Base-by-base conservation (phyloP, 129 eudicot genomes). In the Mikania micrantha region DNA sequence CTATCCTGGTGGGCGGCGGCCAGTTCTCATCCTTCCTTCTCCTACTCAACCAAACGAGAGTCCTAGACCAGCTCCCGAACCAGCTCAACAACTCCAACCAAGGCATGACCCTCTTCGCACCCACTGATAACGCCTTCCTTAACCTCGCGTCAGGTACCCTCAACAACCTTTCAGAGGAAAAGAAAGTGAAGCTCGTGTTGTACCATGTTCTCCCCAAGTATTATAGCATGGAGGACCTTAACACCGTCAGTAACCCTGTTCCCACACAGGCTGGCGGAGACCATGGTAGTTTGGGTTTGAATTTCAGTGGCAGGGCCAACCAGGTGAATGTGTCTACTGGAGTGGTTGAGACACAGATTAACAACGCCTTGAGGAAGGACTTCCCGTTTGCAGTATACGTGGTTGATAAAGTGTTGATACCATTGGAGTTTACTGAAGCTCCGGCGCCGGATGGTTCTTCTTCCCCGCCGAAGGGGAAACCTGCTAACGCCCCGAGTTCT, bases 41-140 rank as follows among this genome's bases (percentile, higher is more conserved):
- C 56, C 80, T 86, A 68, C 74, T 90, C 7, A 74, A 47, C 42
- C 56, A 74, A 17, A 86, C 90, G 16, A 88, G 80, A 71, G 78
- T 83, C 29, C 80, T 62, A 38, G 41, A 21, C 54, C 97, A 90
- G 25, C 82, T 90, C 60, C 73, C 76, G 5, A 86, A 73, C 84
- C 95, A 90, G 56, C 81, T 84, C 67, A 90, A 90, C 82, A 79
- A 58, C 73, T 86, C 97, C 10, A 68, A 77, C 58, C 87, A 86
- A 16, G 97, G 97, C 40, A 78, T 90, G 85, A 90, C 97, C 20
- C 82, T 90, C 1, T 82, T 90, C 17, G 97, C 97, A n/a, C 97
- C 97, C 10, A 82, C 97, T 31, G 95, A 90, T 74, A 87, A 84
- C 62, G 97, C 97, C 69, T 90, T 90, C 85, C 24, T 40, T 0